A percentile compares a stretch with the other conserved stretches of the same genome.
These are phyloP conservation scores for Haberlea rhodopensis DNA, from an alignment of 257 asterid genomes.

Conservation along the genomic window DNA sequence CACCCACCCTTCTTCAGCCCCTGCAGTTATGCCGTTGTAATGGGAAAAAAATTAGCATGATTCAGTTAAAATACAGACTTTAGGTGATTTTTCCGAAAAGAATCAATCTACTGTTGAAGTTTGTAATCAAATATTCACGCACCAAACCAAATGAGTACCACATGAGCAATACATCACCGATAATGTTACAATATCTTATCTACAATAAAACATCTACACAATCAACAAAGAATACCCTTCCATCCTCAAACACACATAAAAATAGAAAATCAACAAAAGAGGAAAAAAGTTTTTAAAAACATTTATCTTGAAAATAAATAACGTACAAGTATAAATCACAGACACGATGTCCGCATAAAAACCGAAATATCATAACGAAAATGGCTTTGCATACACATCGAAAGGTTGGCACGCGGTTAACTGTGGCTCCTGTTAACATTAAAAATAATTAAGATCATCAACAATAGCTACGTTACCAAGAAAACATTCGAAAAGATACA, in stretches of 20 bases:
- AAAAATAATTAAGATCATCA: constrained; percentile 9
- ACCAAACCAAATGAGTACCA: not conserved
- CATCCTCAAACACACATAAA: constrained; percentile 4
- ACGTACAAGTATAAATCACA: constrained; percentile 5
- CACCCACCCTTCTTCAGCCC: no score
- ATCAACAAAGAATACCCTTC: not conserved
- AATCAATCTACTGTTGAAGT: no score
- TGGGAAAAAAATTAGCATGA: no score
- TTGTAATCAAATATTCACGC: no score
- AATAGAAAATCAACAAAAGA: not conserved
- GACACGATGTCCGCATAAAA: not conserved
- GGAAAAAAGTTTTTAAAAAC: not conserved
- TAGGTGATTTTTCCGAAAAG: no score
- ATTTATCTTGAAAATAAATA: not conserved
- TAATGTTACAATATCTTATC: no score
- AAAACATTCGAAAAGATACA: not conserved
- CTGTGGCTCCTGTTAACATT: constrained; percentile 80
- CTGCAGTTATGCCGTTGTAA: no score
- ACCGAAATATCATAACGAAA: constrained; percentile 53
- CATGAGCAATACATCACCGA: not conserved
- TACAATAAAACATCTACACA: not conserved
- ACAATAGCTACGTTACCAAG: not conserved
- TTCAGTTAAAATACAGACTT: no score
- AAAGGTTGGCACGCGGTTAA: constrained; percentile 72
- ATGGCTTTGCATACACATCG: constrained; percentile 84